A percentile compares a stretch with the other conserved stretches of the same genome.
These are phyloP conservation scores for Cytospora piceicola DNA, from an alignment of 2,329 filamentous ascomycete genomes.

Conservation along the genomic window DNA sequence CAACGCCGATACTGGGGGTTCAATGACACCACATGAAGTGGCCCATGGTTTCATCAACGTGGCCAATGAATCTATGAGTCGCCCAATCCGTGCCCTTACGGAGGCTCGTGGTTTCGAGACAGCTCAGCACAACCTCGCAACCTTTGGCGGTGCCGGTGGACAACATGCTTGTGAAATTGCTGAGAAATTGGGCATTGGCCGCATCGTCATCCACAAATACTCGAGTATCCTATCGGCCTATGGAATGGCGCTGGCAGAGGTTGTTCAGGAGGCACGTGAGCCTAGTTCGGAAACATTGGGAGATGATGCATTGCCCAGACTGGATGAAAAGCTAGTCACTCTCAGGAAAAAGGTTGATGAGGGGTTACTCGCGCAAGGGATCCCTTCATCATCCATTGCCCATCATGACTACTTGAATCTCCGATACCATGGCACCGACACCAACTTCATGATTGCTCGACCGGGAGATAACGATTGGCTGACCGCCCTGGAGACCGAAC, in stretches of 20 bases:
- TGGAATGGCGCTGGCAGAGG: constrained; percentile 84
- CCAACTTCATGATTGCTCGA: constrained; percentile 81
- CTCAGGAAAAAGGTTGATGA: constrained; percentile 70
- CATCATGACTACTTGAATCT: constrained; percentile 91
- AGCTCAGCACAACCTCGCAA: constrained; percentile 76
- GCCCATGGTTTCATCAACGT: constrained; percentile 85
- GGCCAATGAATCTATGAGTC: constrained; percentile 83
- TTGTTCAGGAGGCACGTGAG: constrained; percentile 84
- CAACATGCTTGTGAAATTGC: constrained; percentile 85
- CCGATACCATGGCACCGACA: constrained; percentile 83
- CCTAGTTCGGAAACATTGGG: constrained; percentile 65
- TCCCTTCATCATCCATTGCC: constrained; percentile 69
- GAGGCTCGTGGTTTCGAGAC: constrained; percentile 88
- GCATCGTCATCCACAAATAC: constrained; percentile 80
- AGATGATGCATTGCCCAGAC: constrained; percentile 59
- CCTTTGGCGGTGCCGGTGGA: constrained; percentile 59
- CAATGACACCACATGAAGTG: constrained; percentile 75
- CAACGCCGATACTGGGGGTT: constrained; percentile 70
- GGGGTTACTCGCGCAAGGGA: constrained; percentile 74
- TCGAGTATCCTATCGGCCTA: constrained; percentile 85
- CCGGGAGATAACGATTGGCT: constrained; percentile 73
- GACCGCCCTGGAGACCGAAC: constrained; percentile 65
- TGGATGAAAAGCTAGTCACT: constrained; percentile 74
- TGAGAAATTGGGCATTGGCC: constrained; percentile 75
- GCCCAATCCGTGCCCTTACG: constrained; percentile 82